A percentile compares a stretch with the other conserved stretches of the same genome.
Conservation (phyloP, 2,329 filamentous ascomycete genomes). For the Magnaporthiopsis rhizophila region DNA sequence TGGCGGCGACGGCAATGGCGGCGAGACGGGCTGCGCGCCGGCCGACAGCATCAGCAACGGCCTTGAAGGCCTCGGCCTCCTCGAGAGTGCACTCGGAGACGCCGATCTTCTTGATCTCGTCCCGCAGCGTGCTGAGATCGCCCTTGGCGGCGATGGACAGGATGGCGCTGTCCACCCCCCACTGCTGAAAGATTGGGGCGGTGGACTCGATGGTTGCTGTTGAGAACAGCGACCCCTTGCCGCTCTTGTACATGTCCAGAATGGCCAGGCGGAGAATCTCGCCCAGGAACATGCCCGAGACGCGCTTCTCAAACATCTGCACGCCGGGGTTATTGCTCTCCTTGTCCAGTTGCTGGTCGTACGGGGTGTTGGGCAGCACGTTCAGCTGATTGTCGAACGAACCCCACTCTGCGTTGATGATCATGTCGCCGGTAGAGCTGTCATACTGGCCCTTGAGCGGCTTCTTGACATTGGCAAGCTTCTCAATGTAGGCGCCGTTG, state of each 20-base stretch:
- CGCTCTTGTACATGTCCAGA: constrained; percentile 62
- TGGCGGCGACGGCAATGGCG: constrained; percentile 78
- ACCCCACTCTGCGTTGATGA: constrained; percentile 97
- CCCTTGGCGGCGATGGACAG: constrained; percentile 83
- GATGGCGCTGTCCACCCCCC: constrained; percentile 87
- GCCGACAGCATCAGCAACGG: constrained; percentile 73
- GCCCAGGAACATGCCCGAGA: constrained; percentile 96
- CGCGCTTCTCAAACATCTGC: constrained; percentile 98
- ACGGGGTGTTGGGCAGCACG: constrained; percentile 77
- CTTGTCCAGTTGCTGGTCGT: constrained; percentile 70
- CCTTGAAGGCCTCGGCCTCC: constrained; percentile 83
- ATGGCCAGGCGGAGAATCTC: constrained; percentile 81
- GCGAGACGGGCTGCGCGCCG: constrained; percentile 82
- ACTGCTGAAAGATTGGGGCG: constrained; percentile 66
- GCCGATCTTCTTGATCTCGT: constrained; percentile 68
- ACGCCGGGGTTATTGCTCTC: constrained; percentile 85
- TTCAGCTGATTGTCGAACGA: constrained; percentile 93
- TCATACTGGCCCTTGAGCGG: constrained; percentile 60
- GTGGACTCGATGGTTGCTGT: constrained; percentile 59
- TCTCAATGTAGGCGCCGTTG: constrained; percentile 96
- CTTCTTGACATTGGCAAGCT: constrained; percentile 78
- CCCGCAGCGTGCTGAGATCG: constrained; percentile 65
- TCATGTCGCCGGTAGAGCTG: constrained; percentile 81
- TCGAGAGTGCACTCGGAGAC: constrained; percentile 70
- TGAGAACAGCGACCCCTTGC: constrained; percentile 62